Percentiles rank a stretch among this genome's conserved stretches.
These are phyloP conservation scores for Fagopyrum tataricum DNA, from an alignment of 148 eudicot species.

Conservation along the genomic window DNA sequence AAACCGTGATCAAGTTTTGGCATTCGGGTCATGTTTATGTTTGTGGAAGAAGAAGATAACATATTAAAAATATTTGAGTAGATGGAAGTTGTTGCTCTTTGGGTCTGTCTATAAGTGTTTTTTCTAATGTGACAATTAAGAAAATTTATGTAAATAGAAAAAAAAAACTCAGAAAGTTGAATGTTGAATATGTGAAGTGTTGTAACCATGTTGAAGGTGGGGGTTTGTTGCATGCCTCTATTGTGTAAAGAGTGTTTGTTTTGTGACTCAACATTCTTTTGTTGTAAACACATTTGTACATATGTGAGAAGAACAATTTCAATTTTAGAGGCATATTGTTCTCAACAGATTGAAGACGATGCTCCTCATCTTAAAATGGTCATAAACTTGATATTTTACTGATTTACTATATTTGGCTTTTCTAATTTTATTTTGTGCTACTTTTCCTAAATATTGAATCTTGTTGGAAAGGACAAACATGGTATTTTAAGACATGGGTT, in stretches of 20 bases:
- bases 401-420: constrained; percentile 2
- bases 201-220: not conserved
- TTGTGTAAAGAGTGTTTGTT: not conserved
- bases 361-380: not conserved
- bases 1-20: constrained; percentile 2
- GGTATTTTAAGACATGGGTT: no score
- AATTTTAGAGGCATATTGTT: not conserved
- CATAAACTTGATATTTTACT: not conserved
- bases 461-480: not conserved
- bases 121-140: constrained; percentile 1
- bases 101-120: not conserved
- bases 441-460: not conserved
- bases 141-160: not conserved
- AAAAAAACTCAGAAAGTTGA: not conserved
- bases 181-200: not conserved
- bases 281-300: not conserved
- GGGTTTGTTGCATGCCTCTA: not conserved
- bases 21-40: not conserved
- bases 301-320: constrained; percentile 1
- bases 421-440: not conserved
- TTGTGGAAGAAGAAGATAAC: not conserved
- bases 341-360: not conserved
- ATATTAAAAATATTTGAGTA: not conserved
- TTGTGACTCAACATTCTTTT: not conserved
- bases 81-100: not conserved